Evolutionary conservation across 106 monocot genomes (phyloP).

Genomic region (Dioscorea alata): DNA sequence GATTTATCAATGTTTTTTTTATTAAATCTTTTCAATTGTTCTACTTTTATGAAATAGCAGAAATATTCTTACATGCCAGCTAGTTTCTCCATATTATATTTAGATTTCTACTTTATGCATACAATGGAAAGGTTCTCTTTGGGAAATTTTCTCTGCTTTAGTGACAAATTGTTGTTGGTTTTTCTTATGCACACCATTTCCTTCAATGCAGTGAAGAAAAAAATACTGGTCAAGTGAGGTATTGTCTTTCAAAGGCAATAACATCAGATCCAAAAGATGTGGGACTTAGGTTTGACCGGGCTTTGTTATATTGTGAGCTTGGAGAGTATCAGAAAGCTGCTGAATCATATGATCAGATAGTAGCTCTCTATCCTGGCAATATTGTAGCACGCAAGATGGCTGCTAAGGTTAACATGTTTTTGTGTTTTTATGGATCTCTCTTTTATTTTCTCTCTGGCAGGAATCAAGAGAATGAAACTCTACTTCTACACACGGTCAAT

Average conservation of each 20-base stretch:
- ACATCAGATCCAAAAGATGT: conserved; percentile 85
- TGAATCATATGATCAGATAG: conserved; percentile 69
- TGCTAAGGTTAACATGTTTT: conserved; percentile 49
- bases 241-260: conserved; percentile 92
- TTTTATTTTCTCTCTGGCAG: not conserved
- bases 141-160: no score
- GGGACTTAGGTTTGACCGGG: conserved; percentile 57
- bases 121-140: no score
- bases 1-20: no score
- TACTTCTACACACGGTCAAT: no score
- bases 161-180: not conserved
- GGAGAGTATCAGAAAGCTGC: conserved; percentile 82
- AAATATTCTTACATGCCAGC: no score
- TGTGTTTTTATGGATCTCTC: not conserved
- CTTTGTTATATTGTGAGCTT: conserved; percentile 49
- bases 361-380: conserved; percentile 45
- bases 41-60: no score
- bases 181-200: not conserved
- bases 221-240: conserved; percentile 60
- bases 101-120: no score
- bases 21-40: no score
- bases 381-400: conserved; percentile 66
- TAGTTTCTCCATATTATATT: no score
- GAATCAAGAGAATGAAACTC: no score
- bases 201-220: conserved; percentile 43